Evolutionary conservation across 202 grass and related monocot genomes (phyloP), one percentile per base, ranked within the genome.

Genomic region (Bolboschoenoplectus hybrid): DNA sequence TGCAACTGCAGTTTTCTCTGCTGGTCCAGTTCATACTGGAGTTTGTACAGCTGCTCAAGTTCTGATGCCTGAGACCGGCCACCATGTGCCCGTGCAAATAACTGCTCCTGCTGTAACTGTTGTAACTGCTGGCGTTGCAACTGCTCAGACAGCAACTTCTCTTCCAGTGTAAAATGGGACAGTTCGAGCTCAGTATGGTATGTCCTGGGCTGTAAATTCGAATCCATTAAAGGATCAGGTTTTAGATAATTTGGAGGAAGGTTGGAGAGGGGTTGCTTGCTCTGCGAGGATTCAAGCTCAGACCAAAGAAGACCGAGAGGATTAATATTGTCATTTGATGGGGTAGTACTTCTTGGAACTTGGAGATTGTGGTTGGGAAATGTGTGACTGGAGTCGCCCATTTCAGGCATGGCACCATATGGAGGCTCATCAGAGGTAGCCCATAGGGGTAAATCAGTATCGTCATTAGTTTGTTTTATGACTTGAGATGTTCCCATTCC

Each of bases 251-350:
- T 98, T 67, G 75, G 81, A 69, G 90, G 45, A 88, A 95, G 85
- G 80, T 88, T 98, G 8, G 97, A 94, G 40, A 94, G 93, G 65
- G 97, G 96, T 67, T 92, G 93, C 63, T 94, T 99, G 16, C 84
- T 89, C 81, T 96, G 97, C 81, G 89, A 91, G 63, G 86, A 92
- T 91, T 99, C 91, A 56, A 99, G 87, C 85, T 99, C 97, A 81
- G 97, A 99, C 93, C 93, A 99, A 78, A 94, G 89, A 80, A 99
- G 95, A 61, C 93, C 92, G 82, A 94, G 93, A 85, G 97, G 92
- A 72, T 91, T 99, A 63, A 97, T 66, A 79, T 97, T 94, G 85
- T 89, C 89, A 67, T 97, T 92, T 80, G 90, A 89, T 26, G 74
- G 80, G 55, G 56, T 76, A 79, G 87, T 85, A 72, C 84, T 87